Evolutionary conservation across 306 rosid genomes (phyloP), one percentile per base, ranked within the genome.

Genomic region (Crataegus laevigata): DNA sequence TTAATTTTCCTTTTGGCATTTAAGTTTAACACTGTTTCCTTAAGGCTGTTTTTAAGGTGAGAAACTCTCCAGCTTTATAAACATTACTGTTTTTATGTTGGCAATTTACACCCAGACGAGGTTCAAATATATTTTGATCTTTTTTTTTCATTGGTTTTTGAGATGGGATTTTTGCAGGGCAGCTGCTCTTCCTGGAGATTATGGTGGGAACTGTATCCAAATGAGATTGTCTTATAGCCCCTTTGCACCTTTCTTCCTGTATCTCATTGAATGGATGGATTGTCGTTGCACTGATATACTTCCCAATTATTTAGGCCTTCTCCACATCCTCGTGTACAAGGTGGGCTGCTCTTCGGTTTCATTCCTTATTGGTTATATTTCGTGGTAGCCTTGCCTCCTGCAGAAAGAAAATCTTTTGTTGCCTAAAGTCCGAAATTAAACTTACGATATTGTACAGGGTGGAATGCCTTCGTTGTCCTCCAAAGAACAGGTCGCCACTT

Each of bases 211-310:
- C 72, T 79, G 76, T 60, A 74, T 91, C 70, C 89, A 89, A 72
- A 88, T 91, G 94, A 89, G 87, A 79, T 79, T 89, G 75, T 76
- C 84, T 72, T 88, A 89, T 85, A 88, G 96, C 66, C 97, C 93
- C 42, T 83, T 88, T 83, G 93, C 97, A 54, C 93, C 87, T 29
- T 54, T 89, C 74, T 80, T 89, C 82, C 83, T 88, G 69, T 80
- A 71, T 73, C 82, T 88, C 89, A 88, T 89, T 47, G 90, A 89
- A 77, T 88, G 97, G 97, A 82, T 91, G 90, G 89, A 89, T 79
- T 82, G 43, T 75, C 83, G 88, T 61, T 91, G 94, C 71, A 88
- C 90, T 29, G 88, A 89, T 73, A 26, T 88, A 60, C 79, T 91
- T 24, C 89, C 97, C 51, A 73, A 72, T 74, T 89, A 24, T 78